phyloP scores from a whole-genome alignment of 495 filamentous ascomycete genomes.

The Aspergillus bertholletiae region DNA sequence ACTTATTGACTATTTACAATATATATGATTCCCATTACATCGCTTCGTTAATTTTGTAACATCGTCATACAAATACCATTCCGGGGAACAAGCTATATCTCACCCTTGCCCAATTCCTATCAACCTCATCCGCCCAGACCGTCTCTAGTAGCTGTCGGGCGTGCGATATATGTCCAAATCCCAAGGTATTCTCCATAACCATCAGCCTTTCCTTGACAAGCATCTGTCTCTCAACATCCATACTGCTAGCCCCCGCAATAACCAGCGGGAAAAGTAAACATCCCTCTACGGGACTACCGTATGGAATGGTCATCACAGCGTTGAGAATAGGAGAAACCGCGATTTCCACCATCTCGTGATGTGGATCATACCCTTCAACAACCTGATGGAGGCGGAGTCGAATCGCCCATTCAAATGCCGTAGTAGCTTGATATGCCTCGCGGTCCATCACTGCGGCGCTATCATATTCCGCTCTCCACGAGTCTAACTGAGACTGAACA shows the following conservation, averaged over 20 bases:
- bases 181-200: conserved; percentile 29
- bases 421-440: conserved; percentile 17
- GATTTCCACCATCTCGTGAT: conserved; percentile 18
- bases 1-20: not conserved
- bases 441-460: not conserved
- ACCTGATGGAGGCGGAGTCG: conserved; percentile 28
- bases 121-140: conserved; percentile 19
- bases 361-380: conserved; percentile 23
- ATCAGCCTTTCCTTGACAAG: conserved; percentile 26
- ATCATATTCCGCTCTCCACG: conserved; percentile 20
- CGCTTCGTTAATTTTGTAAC: not conserved
- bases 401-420: conserved; percentile 28
- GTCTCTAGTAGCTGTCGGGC: conserved; percentile 21
- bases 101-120: conserved; percentile 25
- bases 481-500: conserved; percentile 19
- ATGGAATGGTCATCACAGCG: conserved; percentile 19
- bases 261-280: conserved; percentile 27
- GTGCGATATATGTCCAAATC: conserved; percentile 25
- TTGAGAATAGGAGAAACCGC: conserved; percentile 15
- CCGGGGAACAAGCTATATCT: conserved; percentile 26
- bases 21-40: not conserved
- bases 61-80: conserved; percentile 20
- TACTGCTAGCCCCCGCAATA: conserved; percentile 25
- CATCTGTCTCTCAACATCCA: conserved; percentile 22
- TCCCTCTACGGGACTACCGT: conserved; percentile 24